Base-by-base conservation (phyloP, 352 stramenopile genomes). In the Phytophthora chlamydospora region DNA sequence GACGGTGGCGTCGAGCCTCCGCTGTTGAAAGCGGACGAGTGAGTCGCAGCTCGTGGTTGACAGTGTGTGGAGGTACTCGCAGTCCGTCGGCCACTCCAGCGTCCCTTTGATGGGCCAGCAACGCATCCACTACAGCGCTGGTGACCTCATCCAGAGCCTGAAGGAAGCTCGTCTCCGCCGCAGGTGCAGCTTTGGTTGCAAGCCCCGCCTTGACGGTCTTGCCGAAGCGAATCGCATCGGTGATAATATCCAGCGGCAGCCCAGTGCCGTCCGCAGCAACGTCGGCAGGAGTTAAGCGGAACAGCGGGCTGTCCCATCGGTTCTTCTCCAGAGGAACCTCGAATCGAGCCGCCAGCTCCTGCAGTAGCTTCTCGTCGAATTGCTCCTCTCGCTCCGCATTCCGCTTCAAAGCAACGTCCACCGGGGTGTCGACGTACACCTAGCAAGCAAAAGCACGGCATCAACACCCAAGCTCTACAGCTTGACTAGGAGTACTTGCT, bases 291-390 rank as follows among this genome's bases (percentile, higher is more conserved):
- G 73, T 87, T 35, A 95, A 44, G 41, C 66, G 79, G 52, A 94
- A 91, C 1, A 98, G 58, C 5, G 95, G 95, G 55, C 85, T 88
- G 61, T 98, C 95, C 95, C 95, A 98, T 50, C 95, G 87, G 69
- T 98, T 98, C 67, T 93, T 90, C n/a, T 86, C 81, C 54, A 94
- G 79, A 1, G 95, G 95, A 21, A 91, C 74, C 75, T 98, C 95
- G 66, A 97, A 98, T 27, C 93, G 79, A 33, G 72, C 57, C 0
- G 95, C 84, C 16, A 98, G 74, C 31, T 90, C 90, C 59, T 95
- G 68, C 52, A 98, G 85, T 75, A 90, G 34, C 24, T 81, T 73
- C 1, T 75, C 40, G 24, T 86, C 76, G 16, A 88, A 80, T 4
- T 41, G 42, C 16, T 86, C 62, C 4, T 65, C 61, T 24, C 56